Base-by-base conservation (phyloP, 2,329 filamentous ascomycete species). In the Penicillium hesseltinei region DNA sequence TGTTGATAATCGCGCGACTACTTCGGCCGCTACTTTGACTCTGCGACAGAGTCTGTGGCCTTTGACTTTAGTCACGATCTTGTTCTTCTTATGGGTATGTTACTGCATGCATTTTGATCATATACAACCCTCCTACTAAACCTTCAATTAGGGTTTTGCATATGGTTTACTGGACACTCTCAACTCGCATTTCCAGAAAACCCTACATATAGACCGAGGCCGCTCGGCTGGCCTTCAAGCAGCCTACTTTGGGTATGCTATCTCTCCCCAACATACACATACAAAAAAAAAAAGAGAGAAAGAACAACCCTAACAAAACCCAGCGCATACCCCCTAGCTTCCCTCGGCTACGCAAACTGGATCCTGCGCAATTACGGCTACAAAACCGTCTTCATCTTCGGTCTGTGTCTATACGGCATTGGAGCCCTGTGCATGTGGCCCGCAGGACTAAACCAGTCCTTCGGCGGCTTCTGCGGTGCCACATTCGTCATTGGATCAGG, bases 341-440 rank as follows among this genome's bases (percentile, higher is more conserved):
- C 81, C 31, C 69, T 83, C 23, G 80, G 79, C 25, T 81, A 81
- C 61, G 80, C 81, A 48, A 80, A 80, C 45, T 82, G 80, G 75
- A 79, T 92, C 60, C 78, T 94, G 8, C 84, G 89, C 21, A 82
- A 84, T 57, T 90, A 88, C 50, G 91, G 91, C 3, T 94, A 91
- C 76, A 89, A 91, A 63, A 85, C 85, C 42, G 91, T 89, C 0
- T 92, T 94, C 65, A 92, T 94, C 58, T 80, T 87, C 29, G 90
- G 89, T 38, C 79, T 92, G 7, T 80, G 75, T 56, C 80, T 91
- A 44, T 90, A 91, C 71, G 86, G 88, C 1, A 80, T 85, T 5
- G 88, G 88, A 1, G 90, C 89, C 36, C 84, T 93, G 62, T 91
- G 92, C 76, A 92, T 93, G 76, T 94, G 90, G 90, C 90, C 90